Conservation (phyloP, 257 asterid genomes). For the Leonotis leonurus region DNA sequence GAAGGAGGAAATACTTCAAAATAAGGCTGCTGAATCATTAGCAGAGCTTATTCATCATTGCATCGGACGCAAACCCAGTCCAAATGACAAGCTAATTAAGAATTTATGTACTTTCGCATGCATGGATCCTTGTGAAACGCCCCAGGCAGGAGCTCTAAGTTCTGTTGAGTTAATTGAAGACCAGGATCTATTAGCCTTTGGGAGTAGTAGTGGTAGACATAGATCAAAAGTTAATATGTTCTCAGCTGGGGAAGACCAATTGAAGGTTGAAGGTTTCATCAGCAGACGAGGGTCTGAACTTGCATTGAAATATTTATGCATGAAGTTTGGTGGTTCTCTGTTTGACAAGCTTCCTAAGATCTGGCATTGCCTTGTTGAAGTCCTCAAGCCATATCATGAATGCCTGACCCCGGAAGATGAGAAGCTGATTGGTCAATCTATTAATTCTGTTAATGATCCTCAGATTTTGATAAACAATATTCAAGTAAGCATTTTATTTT, state of each 20-base stretch:
- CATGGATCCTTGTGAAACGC: conserved; percentile 97
- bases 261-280: conserved; percentile 77
- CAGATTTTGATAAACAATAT: conserved; percentile 87
- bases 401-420: conserved; percentile 58
- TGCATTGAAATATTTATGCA: conserved; percentile 78
- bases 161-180: conserved; percentile 87
- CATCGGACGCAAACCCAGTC: conserved; percentile 85
- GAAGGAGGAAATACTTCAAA: conserved; percentile 95
- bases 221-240: conserved; percentile 64
- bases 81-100: conserved; percentile 89
- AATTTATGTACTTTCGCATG: conserved; percentile 75
- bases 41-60: conserved; percentile 89
- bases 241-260: conserved; percentile 79
- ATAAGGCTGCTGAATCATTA: conserved; percentile 86
- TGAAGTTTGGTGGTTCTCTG: conserved; percentile 71
- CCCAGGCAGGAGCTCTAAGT: conserved; percentile 77
- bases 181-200: conserved; percentile 72
- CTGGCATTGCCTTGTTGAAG: conserved; percentile 96
- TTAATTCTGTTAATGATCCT: conserved; percentile 65
- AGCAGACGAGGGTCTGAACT: conserved; percentile 98
- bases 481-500: conserved; percentile 63
- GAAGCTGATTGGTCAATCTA: conserved; percentile 50
- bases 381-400: conserved; percentile 69
- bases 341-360: conserved; percentile 85
- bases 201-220: conserved; percentile 48